Base-by-base conservation (phyloP, 1,139 yeast genomes). In the Kodamaea suecica region DNA sequence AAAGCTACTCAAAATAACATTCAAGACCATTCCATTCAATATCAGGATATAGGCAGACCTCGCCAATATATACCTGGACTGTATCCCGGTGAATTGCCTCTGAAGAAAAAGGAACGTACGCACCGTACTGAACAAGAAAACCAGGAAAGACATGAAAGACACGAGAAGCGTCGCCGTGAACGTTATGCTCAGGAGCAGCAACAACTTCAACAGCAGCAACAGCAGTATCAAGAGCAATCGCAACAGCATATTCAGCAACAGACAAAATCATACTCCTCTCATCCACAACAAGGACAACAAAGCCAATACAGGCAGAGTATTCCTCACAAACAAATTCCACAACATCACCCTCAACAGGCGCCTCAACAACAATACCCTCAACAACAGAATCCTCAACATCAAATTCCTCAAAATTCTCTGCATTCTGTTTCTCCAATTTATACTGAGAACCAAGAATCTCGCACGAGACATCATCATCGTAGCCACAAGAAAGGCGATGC, bases 401-500 rank as follows among this genome's bases (percentile, higher is more conserved):
- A n/a, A n/a, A n/a, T n/a, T n/a, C n/a, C n/a, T n/a, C n/a, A n/a
- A n/a, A n/a, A n/a, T n/a, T n/a, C n/a, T n/a, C n/a, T n/a, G n/a
- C n/a, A n/a, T n/a, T n/a, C n/a, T n/a, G n/a, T n/a, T n/a, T n/a
- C 29, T 34, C 50, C 23, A 27, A 43, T 39, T 16, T 47, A 31
- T 17, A 33, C 39, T 12, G 36, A 35, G n/a, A 41, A 39, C 25
- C 42, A 29, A 12, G 43, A 13, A 7, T 33, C 38, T 12, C 42
- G 39, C 8, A 31, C 34, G 29, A 45, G 46, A 31, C 48, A 42
- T 27, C 50, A 47, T 34, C 48, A 50, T 20, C 47, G 52, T 29
- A 39, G 48, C 21, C 43, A 38, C 16, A 37, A 29, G 29, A 32
- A 39, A 33, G 29, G 29, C 10, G 40, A 38, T 12, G 12, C 35